Percentiles rank a stretch among this genome's conserved stretches.
Evolutionary conservation across 2,329 filamentous ascomycete genomes (phyloP).

Genomic region (Cercospora sesami): DNA sequence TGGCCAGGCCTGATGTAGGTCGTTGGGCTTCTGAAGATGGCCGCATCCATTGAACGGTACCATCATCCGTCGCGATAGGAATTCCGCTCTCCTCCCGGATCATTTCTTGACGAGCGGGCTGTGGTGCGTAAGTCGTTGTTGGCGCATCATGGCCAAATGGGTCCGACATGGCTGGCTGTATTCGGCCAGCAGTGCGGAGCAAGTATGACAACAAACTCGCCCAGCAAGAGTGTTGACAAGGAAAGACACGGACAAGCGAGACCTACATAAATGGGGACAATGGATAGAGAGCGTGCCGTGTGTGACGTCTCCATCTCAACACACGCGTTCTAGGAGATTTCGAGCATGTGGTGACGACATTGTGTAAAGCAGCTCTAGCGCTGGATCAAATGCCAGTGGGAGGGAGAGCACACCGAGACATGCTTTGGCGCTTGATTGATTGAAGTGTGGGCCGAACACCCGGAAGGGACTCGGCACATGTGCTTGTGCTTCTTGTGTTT

Average conservation of each 20-base stretch:
- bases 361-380: slow-evolving; percentile 8
- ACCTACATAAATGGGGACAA: neutral
- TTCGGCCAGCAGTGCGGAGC: neutral
- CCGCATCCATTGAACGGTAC: neutral
- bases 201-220: neutral
- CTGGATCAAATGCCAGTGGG: slow-evolving; percentile 7
- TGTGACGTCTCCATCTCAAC: slow-evolving; percentile 1
- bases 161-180: slow-evolving; percentile 8
- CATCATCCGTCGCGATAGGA: slow-evolving; percentile 7
- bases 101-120: slow-evolving; percentile 5
- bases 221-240: neutral
- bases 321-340: slow-evolving; percentile 2
- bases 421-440: neutral
- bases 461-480: neutral
- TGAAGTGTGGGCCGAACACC: neutral
- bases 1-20: neutral
- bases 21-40: too few relatives aligned
- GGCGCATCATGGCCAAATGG: slow-evolving; percentile 8
- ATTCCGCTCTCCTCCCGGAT: slow-evolving; percentile 6
- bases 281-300: neutral
- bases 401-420: neutral
- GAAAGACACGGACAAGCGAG: neutral
- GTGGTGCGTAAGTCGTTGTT: neutral
- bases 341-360: slow-evolving; percentile 16
- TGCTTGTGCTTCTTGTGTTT: neutral